Conservation (phyloP, 192 early-diverging fungal species). For the Dispira simplex region DNA sequence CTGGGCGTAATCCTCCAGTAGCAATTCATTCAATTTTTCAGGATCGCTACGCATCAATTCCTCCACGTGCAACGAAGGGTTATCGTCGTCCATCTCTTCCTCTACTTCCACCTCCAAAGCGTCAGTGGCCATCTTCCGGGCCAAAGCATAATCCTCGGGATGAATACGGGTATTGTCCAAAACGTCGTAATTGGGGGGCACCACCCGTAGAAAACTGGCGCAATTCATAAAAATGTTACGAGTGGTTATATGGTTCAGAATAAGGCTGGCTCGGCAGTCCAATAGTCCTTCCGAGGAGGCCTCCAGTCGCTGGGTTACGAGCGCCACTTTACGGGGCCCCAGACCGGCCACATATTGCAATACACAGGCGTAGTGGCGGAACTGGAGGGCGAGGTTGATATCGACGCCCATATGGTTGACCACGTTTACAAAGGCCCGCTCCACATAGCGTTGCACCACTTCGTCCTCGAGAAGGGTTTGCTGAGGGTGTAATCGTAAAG, state of each 20-base stretch:
- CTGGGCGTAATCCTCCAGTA: constrained; percentile 80
- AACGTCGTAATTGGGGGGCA: constrained; percentile 49
- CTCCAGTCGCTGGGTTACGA: constrained; percentile 49
- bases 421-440: constrained; percentile 79
- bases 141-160: constrained; percentile 87
- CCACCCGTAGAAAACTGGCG: constrained; percentile 78
- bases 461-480: constrained; percentile 61
- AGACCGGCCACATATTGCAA: constrained; percentile 86
- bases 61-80: constrained; percentile 58
- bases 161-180: constrained; percentile 93
- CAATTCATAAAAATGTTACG: constrained; percentile 83
- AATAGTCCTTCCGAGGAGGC: constrained; percentile 21
- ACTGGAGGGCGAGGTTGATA: constrained; percentile 60
- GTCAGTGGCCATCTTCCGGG: constrained; percentile 92
- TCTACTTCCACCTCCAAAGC: constrained; percentile 82
- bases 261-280: constrained; percentile 53
- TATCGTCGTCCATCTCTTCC: constrained; percentile 50
- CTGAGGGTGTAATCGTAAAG: constrained; percentile 54
- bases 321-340: constrained; percentile 83
- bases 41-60: constrained; percentile 63
- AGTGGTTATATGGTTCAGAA: constrained; percentile 44
- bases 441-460: constrained; percentile 42
- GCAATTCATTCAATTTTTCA: constrained; percentile 68
- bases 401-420: constrained; percentile 78
- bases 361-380: constrained; percentile 46